A percentile compares a stretch with the other conserved stretches of the same genome.
Conservation (phyloP, 2,329 filamentous ascomycete species). For the Macroventuria anomochaeta region DNA sequence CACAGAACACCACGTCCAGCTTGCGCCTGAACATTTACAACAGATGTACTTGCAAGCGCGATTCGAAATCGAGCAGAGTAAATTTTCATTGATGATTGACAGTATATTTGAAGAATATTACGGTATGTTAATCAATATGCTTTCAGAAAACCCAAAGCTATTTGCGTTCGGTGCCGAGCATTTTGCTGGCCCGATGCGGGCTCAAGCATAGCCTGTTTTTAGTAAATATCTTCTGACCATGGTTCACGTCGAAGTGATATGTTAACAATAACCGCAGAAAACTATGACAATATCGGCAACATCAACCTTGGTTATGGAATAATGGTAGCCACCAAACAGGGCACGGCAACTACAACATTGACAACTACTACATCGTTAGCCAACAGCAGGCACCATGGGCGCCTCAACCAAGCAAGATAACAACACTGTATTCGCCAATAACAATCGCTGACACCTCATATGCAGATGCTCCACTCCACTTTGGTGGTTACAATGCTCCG, state of each 20-base stretch:
- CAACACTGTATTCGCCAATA: no score
- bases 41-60: background rate
- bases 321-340: background rate
- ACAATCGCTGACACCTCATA: background rate
- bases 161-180: background rate
- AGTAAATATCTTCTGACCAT: background rate
- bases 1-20: background rate
- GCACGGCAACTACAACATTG: background rate
- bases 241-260: background rate
- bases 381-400: background rate
- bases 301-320: background rate
- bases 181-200: background rate
- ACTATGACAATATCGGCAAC: background rate
- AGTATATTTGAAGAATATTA: no score
- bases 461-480: background rate
- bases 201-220: background rate
- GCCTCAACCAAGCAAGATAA: background rate
- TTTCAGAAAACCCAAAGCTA: background rate
- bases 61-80: background rate
- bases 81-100: no score
- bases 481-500: background rate
- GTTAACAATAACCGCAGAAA: background rate
- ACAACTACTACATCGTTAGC: background rate
- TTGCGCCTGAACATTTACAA: background rate
- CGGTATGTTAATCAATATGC: background rate